A percentile compares a stretch with the other conserved stretches of the same genome.
phyloP scores from a whole-genome alignment of 306 rosid genomes.

The Corylus americana region DNA sequence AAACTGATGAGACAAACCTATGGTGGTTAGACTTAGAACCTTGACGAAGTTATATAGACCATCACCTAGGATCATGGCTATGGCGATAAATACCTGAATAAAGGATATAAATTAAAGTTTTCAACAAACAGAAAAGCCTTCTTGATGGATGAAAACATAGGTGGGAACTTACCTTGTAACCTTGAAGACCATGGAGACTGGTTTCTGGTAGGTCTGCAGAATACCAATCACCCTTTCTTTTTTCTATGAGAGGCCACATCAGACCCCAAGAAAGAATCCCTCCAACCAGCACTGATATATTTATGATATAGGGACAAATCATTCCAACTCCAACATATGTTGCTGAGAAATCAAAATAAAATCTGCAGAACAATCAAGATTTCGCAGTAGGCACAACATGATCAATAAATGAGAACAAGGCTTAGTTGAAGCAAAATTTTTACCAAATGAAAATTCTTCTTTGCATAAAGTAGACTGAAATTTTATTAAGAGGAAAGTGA shows the following conservation, averaged over 20 bases:
- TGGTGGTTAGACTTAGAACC: not conserved
- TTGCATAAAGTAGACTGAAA: not conserved
- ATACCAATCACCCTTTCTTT: slow-evolving; percentile 13
- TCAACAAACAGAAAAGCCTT: no score
- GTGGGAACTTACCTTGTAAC: slow-evolving; percentile 4
- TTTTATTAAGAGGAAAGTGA: not conserved
- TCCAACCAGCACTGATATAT: slow-evolving; percentile 16
- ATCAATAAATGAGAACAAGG: not conserved
- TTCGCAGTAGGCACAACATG: not conserved
- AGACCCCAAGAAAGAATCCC: slow-evolving; percentile 22
- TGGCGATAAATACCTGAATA: not conserved
- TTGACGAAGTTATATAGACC: slow-evolving; percentile 7
- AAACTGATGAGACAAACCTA: not conserved
- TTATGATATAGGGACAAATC: slow-evolving; percentile 22
- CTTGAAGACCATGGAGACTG: not conserved
- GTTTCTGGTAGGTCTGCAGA: not conserved
- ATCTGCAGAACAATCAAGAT: not conserved
- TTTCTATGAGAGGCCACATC: slow-evolving; percentile 25
- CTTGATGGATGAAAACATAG: no score
- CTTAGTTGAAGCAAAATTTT: not conserved
- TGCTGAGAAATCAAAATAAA: slow-evolving; percentile 6
- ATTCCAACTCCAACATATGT: slow-evolving; percentile 20
- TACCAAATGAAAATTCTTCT: not conserved
- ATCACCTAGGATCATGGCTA: slow-evolving; percentile 20
- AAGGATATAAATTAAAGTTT: no score